A percentile compares a stretch with the other conserved stretches of the same genome.
Evolutionary conservation across 305 asterid species (phyloP).

Genomic region (Fraxinus paxiana): DNA sequence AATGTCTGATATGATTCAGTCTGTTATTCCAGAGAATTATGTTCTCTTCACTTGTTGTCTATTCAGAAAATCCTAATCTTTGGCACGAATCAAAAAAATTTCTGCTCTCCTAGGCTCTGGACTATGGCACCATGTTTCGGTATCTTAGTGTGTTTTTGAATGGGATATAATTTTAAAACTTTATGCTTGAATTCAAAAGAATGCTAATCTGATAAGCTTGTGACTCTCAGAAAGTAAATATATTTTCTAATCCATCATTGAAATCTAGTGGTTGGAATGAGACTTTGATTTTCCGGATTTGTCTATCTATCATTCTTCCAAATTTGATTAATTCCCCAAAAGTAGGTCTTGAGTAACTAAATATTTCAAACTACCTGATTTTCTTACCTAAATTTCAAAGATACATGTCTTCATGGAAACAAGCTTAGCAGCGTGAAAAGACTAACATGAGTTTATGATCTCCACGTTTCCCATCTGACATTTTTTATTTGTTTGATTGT

Average conservation of each 20-base stretch:
- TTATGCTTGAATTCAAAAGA: background rate
- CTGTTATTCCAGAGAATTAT: background rate
- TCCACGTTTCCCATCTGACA: slow-evolving; percentile 5
- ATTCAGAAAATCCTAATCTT: background rate
- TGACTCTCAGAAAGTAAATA: background rate
- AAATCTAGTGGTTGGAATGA: background rate
- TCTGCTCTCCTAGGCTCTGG: background rate
- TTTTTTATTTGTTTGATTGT: slow-evolving; percentile 8
- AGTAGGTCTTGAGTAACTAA: background rate
- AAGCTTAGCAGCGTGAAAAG: background rate
- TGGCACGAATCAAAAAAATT: background rate
- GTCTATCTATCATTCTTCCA: background rate
- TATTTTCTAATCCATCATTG: background rate
- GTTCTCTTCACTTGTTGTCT: background rate
- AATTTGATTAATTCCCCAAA: background rate
- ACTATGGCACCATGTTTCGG: background rate
- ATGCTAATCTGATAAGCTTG: background rate
- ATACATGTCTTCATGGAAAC: background rate
- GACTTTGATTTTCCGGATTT: background rate
- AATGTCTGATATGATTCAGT: background rate
- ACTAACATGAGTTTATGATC: slow-evolving; percentile 11
- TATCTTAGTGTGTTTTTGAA: background rate
- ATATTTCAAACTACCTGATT: background rate
- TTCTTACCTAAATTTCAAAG: background rate
- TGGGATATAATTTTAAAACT: background rate